A percentile compares a stretch with the other conserved stretches of the same genome.
Conservation (phyloP, 129 eudicot species). For the Flaveria ramosissima region DNA sequence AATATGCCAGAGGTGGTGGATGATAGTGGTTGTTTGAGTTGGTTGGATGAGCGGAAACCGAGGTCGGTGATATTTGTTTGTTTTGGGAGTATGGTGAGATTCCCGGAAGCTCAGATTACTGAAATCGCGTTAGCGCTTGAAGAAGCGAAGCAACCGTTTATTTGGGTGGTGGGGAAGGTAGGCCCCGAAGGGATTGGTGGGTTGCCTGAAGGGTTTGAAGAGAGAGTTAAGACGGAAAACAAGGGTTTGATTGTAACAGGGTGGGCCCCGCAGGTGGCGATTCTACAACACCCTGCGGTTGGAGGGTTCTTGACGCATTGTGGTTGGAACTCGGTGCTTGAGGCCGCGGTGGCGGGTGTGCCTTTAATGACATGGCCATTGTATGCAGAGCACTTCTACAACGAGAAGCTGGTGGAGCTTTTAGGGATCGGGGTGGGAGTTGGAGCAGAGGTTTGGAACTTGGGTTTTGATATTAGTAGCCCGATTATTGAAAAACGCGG, state of each 20-base stretch:
- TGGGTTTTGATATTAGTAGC: background rate
- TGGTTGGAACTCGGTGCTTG: conserved; percentile 60
- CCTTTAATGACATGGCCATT: conserved; percentile 50
- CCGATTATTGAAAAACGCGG: conserved; percentile 13
- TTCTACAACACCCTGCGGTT: conserved; percentile 38
- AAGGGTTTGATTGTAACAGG: conserved; percentile 40
- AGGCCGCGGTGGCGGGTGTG: conserved; percentile 45
- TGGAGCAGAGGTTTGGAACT: conserved; percentile 38
- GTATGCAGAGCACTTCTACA: conserved; percentile 44
- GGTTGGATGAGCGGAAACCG: conserved; percentile 41
- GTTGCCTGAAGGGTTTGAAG: conserved; percentile 47
- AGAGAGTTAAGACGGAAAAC: conserved; percentile 16
- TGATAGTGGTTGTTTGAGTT: conserved; percentile 27
- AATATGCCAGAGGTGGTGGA: too few relatives aligned
- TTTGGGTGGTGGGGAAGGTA: conserved; percentile 47
- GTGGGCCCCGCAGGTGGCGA: conserved; percentile 50
- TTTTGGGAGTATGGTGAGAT: conserved; percentile 48
- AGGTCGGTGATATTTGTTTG: conserved; percentile 43
- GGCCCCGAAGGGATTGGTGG: conserved; percentile 5
- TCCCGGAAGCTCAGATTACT: conserved; percentile 38
- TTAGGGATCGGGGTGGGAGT: conserved; percentile 40
- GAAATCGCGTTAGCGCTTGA: conserved; percentile 54
- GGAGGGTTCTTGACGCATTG: conserved; percentile 54
- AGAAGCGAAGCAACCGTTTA: conserved; percentile 30
- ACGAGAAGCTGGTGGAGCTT: conserved; percentile 46